Evolutionary conservation across 768 basidiomycete genomes (phyloP), one percentile per base, ranked within the genome.

Genomic region (Psilocybe cyanescens): DNA sequence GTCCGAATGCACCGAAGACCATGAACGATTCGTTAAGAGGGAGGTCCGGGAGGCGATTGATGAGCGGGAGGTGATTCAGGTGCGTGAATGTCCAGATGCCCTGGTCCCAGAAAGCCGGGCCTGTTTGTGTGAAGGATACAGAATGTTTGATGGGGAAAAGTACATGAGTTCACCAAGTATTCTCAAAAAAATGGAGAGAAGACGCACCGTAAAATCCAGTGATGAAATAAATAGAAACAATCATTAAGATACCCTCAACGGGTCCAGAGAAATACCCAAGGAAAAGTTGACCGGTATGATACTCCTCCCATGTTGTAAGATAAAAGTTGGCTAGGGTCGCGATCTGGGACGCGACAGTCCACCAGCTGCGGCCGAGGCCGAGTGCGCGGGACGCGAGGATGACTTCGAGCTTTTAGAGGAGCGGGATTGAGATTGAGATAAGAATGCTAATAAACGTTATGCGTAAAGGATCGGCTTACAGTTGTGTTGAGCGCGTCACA

Each of bases 401-500:
- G 60, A 88, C 90, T 75, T 95, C 97, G 28, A 99, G 84, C 94
- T 96, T 69, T 24, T 24, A 24, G 1, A 24, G 24, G 2, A 24
- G 24, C 19, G 2, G 2, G 1, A 24, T 2, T 1, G 2, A 24
- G 24, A 24, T 24, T 24, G 24, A 1, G 24, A 24, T 24, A 24
- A 24, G 24, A 24, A 2, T 24, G 24, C 2, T 24, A 24, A 24
- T 24, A 24, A 24, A 24, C 24, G 24, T 24, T 24, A 24, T 30
- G 24, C 11, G 12, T 30, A 19, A 8, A 55, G 46, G 33, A 7
- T 35, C 33, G 33, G 11, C 70, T 59, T 75, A 96, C 95, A 51
- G 94, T 97, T 0, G 97, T 99, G 70, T 98, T 98, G 65, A 99
- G 81, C 0, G 96, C 95, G 71, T 97, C 95, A 70, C 92, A 95